A percentile compares a stretch with the other conserved stretches of the same genome.
phyloP scores from a whole-genome alignment of 345 rosid species.

The Punica granatum region DNA sequence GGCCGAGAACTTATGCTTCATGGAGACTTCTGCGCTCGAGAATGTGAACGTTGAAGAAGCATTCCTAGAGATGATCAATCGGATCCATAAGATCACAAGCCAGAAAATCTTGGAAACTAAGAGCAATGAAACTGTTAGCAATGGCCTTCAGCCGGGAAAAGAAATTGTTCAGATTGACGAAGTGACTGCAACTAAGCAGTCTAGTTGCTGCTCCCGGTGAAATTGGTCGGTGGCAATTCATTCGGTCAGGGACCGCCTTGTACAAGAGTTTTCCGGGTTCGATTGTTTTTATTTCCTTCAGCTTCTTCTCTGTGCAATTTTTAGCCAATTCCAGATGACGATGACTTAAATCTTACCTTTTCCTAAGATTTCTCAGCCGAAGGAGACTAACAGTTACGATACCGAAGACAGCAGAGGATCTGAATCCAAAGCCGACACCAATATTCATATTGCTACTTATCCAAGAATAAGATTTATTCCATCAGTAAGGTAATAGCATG shows the following conservation, averaged over 20 bases:
- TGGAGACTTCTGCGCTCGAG: constrained; percentile 73
- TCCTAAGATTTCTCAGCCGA: not conserved
- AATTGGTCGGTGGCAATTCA: not conserved
- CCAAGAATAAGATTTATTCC: not conserved
- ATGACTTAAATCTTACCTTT: not conserved
- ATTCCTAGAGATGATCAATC: constrained; percentile 50
- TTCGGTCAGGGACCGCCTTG: not conserved
- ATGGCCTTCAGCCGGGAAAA: constrained; percentile 37
- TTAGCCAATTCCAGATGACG: not conserved
- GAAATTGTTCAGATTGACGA: constrained; percentile 43
- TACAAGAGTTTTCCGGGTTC: too few species aligned
- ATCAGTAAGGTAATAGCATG: not conserved
- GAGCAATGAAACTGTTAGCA: constrained; percentile 22
- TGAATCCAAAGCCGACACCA: not conserved
- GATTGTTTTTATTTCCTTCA: not conserved
- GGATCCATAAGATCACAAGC: constrained; percentile 39
- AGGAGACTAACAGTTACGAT: not conserved
- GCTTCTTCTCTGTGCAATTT: not conserved
- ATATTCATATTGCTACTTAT: not conserved
- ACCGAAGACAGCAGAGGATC: not conserved
- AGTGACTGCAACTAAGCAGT: constrained; percentile 64
- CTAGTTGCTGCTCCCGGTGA: constrained; percentile 43
- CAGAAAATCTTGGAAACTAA: constrained; percentile 46
- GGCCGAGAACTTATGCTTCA: constrained; percentile 51
- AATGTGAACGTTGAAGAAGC: constrained; percentile 71